Percentiles rank a stretch among this genome's conserved stretches.
phyloP scores from a whole-genome alignment of 352 stramenopile species.

The Phytophthora sojae region DNA sequence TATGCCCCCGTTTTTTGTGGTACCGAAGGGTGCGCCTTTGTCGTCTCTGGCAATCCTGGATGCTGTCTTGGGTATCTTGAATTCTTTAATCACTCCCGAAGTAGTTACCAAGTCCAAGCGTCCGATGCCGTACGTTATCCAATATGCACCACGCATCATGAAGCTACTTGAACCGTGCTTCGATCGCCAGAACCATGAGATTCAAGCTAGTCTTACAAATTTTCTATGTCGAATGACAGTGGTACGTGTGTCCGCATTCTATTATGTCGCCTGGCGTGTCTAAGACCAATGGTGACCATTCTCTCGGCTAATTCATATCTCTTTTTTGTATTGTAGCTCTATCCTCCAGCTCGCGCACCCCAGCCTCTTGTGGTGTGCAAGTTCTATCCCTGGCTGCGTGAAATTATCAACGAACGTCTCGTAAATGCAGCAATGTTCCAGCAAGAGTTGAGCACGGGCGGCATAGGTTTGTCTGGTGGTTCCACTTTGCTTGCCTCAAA shows the following conservation, averaged over 20 bases:
- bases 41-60: conserved; percentile 89
- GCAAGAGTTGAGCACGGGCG: conserved; percentile 47
- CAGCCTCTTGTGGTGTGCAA: conserved; percentile 84
- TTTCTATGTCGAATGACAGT: conserved; percentile 82
- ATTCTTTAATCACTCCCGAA: conserved; percentile 80
- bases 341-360: conserved; percentile 71
- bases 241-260: conserved; percentile 40
- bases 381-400: conserved; percentile 90
- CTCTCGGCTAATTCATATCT: neutral
- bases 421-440: conserved; percentile 71
- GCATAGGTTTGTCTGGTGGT: conserved; percentile 16
- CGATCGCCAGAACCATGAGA: conserved; percentile 81
- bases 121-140: conserved; percentile 82
- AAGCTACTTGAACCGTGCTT: conserved; percentile 92
- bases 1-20: conserved; percentile 84
- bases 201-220: conserved; percentile 71
- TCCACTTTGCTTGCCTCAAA: conserved; percentile 35
- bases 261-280: neutral
- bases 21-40: conserved; percentile 84
- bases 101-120: conserved; percentile 80
- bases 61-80: conserved; percentile 88
- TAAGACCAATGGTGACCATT: conserved; percentile 5
- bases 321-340: conserved; percentile 57
- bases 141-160: conserved; percentile 91
- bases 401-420: conserved; percentile 86